A percentile compares a stretch with the other conserved stretches of the same genome.
These are phyloP conservation scores for Sarocladium strictum DNA, from an alignment of 2,329 filamentous ascomycete species.

Conservation along the genomic window DNA sequence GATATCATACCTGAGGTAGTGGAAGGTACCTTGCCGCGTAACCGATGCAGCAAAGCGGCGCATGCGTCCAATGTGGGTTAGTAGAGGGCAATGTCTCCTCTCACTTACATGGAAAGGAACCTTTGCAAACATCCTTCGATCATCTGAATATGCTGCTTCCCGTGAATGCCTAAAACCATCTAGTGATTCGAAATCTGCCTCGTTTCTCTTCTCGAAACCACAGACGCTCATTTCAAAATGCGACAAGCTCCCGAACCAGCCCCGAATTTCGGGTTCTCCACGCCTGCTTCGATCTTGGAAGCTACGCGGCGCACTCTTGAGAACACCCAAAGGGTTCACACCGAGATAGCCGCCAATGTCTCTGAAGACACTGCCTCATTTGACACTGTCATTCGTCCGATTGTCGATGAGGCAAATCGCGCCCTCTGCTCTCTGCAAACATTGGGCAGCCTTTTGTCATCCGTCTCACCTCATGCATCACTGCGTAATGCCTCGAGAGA, in stretches of 20 bases:
- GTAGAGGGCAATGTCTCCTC: too few species aligned
- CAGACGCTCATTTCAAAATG: too few species aligned
- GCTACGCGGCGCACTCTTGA: neutral
- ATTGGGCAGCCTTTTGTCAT: conserved; percentile 18
- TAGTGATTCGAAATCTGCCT: too few species aligned
- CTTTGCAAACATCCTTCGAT: too few species aligned
- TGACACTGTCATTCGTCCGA: conserved; percentile 15
- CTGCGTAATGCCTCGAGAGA: conserved; percentile 22
- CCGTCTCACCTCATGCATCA: conserved; percentile 17
- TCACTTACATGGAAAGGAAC: too few species aligned
- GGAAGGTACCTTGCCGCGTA: too few species aligned
- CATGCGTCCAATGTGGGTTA: too few species aligned
- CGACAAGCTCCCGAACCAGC: neutral
- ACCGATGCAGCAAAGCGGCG: too few species aligned
- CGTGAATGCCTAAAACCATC: too few species aligned
- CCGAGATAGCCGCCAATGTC: neutral
- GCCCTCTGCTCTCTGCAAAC: conserved; percentile 14
- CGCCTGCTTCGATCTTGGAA: neutral
- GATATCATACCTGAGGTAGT: too few species aligned
- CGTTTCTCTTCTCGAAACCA: too few species aligned
- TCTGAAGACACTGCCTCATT: conserved; percentile 15
- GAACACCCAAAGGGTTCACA: neutral
- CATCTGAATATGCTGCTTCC: too few species aligned
- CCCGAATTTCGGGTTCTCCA: neutral
- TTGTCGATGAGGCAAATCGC: conserved; percentile 18